Evolutionary conservation across 23 red algal species (phyloP).

Genomic region (Gracilaria domingensis): DNA sequence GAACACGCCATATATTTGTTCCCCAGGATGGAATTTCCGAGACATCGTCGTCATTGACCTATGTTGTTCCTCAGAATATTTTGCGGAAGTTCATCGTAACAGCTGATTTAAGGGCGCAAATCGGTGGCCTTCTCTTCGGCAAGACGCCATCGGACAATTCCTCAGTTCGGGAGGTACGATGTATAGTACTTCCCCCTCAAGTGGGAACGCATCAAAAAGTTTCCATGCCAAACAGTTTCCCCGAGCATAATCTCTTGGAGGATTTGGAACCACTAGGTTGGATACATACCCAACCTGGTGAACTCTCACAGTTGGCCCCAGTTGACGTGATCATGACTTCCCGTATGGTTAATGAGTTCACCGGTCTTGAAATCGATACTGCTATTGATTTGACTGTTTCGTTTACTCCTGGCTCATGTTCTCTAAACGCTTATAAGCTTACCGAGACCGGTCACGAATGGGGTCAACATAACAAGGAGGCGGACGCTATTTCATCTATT

Average conservation of each 20-base stretch:
- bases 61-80: constrained; percentile 90
- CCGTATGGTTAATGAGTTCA: constrained; percentile 54
- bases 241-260: constrained; percentile 74
- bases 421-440: constrained; percentile 76
- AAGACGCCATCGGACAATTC: constrained; percentile 74
- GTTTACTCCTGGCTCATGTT: constrained; percentile 92
- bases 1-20: constrained; percentile 91
- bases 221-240: constrained; percentile 51
- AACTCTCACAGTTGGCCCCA: constrained; percentile 71
- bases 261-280: constrained; percentile 81
- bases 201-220: constrained; percentile 84
- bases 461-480: constrained; percentile 74
- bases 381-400: constrained; percentile 83
- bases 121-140: constrained; percentile 84
- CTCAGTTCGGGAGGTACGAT: constrained; percentile 81
- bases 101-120: constrained; percentile 91
- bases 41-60: constrained; percentile 49
- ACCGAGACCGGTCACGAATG: constrained; percentile 84
- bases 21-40: constrained; percentile 52
- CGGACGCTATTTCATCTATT: constrained; percentile 67
- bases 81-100: constrained; percentile 80
- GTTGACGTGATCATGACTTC: constrained; percentile 81
- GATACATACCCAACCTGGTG: constrained; percentile 83
- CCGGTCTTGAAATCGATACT: constrained; percentile 34
- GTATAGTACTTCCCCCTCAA: constrained; percentile 86